Base-by-base conservation (phyloP, 768 basidiomycete genomes). In the Cystobasidium onofrii region DNA sequence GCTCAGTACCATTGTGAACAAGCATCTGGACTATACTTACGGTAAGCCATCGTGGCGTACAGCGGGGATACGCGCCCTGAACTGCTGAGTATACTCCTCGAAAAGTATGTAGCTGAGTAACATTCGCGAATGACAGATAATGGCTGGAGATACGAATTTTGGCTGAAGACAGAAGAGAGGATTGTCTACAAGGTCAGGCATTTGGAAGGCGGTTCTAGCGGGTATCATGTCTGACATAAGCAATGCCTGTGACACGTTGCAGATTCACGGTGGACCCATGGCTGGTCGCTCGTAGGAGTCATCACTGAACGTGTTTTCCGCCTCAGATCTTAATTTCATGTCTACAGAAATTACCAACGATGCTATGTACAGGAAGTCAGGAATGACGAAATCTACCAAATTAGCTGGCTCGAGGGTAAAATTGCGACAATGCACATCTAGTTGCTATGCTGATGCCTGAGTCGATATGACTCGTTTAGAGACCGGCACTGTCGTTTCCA, bases 401-500 rank as follows among this genome's bases (percentile, higher is more conserved):
- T 74, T 63, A 75, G 66, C 25, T 76, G 76, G 76, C 73, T 76
- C 15, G 74, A 75, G 57, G 63, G 63, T 64, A 41, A 50, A 4
- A 3, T 20, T 15, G 46, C 15, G 4, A 50, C 46, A 9, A 50
- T 17, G 10, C 6, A 50, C 12, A 50, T 12, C 10, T 27, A 15
- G 18, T 41, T 17, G 31, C 6, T n/a, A 34, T 64, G n/a, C 61
- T 29, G n/a, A 63, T 27, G 34, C 9, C 61, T 27, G 7, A 31
- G 10, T 36, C 61, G 27, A 34, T n/a, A 39, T 13, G 15, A 12
- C 33, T 23, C 36, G 27, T 50, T 23, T 54, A 75, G 76, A 76
- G 65, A 76, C 74, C 12, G 74, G 74, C 27, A 76, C 76, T 4
- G 63, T 76, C 10, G 74, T 75, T 34, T 72, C 74, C 23, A 75